Conservation (phyloP, 1,284 basidiomycete genomes). For the Rhodotorula sp. region DNA sequence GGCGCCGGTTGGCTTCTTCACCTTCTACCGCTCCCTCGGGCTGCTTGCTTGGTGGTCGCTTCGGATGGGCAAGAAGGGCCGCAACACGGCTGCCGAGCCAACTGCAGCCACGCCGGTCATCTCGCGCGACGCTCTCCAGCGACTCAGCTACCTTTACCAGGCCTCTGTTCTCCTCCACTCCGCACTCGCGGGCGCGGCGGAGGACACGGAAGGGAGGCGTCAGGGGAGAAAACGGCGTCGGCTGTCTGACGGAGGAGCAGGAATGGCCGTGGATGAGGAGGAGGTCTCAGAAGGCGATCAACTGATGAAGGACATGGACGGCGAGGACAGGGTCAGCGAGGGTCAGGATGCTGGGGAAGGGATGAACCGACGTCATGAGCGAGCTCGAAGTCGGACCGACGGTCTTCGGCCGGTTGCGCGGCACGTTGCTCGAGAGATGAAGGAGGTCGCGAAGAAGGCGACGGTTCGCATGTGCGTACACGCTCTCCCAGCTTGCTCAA, state of each 20-base stretch:
- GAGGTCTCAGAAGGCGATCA: too few species aligned
- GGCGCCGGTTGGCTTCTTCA: neutral
- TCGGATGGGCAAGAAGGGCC: conserved; percentile 31
- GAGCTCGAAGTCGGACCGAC: too few species aligned
- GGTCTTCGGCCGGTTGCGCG: conserved; percentile 53
- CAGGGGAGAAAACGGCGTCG: too few species aligned
- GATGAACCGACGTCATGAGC: too few species aligned
- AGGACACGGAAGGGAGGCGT: neutral
- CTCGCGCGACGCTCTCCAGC: conserved; percentile 71
- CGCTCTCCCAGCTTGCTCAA: neutral
- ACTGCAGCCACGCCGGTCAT: conserved; percentile 46
- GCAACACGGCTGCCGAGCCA: neutral
- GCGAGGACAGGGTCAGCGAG: neutral
- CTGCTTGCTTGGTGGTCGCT: neutral
- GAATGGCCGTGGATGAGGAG: neutral
- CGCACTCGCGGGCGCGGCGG: conserved; percentile 3
- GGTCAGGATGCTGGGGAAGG: too few species aligned
- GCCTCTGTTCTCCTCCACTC: conserved; percentile 62
- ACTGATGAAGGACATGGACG: neutral
- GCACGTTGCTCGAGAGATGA: conserved; percentile 65
- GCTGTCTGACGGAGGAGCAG: too few species aligned
- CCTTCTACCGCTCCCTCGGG: neutral
- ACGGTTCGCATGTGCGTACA: conserved; percentile 66
- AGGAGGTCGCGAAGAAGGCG: conserved; percentile 65
- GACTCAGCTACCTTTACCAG: conserved; percentile 78